Evolutionary conservation across 1,284 basidiomycete genomes (phyloP).

Genomic region (Ceratobasidium sp.): DNA sequence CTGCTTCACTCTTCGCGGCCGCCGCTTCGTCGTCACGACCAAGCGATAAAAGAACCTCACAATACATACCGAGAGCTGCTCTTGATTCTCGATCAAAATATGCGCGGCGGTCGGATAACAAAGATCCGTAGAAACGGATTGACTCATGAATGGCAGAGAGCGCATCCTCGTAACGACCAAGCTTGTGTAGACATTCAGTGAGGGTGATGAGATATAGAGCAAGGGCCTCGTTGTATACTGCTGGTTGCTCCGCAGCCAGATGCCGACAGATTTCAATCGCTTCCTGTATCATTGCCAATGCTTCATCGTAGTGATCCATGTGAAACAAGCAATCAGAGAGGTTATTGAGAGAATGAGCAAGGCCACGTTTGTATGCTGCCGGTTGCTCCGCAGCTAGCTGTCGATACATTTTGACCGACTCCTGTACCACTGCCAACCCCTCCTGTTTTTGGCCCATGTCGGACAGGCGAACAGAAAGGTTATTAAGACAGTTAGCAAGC

Average conservation of each 20-base stretch:
- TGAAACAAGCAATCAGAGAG: not conserved
- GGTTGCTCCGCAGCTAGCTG: not conserved
- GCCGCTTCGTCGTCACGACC: not conserved
- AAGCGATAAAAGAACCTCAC: not conserved
- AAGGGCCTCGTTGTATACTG: not conserved
- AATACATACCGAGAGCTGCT: not conserved
- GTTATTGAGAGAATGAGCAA: not conserved
- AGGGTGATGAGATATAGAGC: not conserved
- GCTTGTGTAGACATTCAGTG: not conserved
- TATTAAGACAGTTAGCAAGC: not conserved
- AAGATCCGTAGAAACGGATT: not conserved
- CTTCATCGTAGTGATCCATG: not conserved
- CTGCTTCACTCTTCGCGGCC: not conserved
- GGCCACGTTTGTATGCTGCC: not conserved
- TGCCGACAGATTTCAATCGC: not conserved
- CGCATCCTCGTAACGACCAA: not conserved
- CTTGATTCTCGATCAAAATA: not conserved
- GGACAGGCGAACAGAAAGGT: not conserved
- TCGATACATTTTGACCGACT: not conserved
- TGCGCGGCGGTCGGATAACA: not conserved
- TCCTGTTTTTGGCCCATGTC: conserved; percentile 3
- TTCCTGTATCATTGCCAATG: not conserved
- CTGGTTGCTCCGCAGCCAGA: not conserved
- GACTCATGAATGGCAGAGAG: not conserved
- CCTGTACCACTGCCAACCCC: not conserved